Base-by-base conservation (phyloP, 1,139 yeast species). In the Kluyveromyces sp. region DNA sequence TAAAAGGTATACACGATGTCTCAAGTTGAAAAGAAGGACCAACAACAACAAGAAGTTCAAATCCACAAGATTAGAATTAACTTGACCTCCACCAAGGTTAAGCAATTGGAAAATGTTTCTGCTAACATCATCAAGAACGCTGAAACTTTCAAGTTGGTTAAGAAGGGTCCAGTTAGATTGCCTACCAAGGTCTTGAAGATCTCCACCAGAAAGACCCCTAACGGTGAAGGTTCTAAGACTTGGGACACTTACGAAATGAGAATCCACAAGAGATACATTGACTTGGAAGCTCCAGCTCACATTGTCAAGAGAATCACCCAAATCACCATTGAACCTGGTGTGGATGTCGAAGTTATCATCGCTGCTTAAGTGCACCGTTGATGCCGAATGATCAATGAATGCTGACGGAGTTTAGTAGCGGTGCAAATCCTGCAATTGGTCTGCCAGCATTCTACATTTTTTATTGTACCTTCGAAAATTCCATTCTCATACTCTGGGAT, bases 211-310 rank as follows among this genome's bases (percentile, higher is more conserved):
- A 94, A 94, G 88, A 83, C 98, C 70, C 99, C 99, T 68, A 94
- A 94, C 75, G 99, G 99, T 89, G 97, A 94, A 80, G 99, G 99
- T 89, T 92, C 98, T 66, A 92, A 94, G 89, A 94, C 99, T 67
- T 94, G 96, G 96, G 99, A 94, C 73, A 77, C 94, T 66, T 94
- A 82, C 74, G 98, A 94, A 80, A 86, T 94, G 95, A 88, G 97
- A 83, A 88, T 94, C 80, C 98, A 94, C 96, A 94, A 94, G 94
- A 89, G 99, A 78, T 83, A 87, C 73, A 87, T 92, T 68, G 96
- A 92, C 79, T 81, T 94, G 74, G 94, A 86, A 77, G 95, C 98
- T 61, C 96, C 96, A 72, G 87, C 95, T 68, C 77, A 80, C 59
- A 74, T 83, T 62, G 95, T 94, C 74, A 87, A 85, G 84, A 85